These are phyloP conservation scores for Astragalus glycyphyllos DNA, from an alignment of 306 rosid species.

Conservation along the genomic window DNA sequence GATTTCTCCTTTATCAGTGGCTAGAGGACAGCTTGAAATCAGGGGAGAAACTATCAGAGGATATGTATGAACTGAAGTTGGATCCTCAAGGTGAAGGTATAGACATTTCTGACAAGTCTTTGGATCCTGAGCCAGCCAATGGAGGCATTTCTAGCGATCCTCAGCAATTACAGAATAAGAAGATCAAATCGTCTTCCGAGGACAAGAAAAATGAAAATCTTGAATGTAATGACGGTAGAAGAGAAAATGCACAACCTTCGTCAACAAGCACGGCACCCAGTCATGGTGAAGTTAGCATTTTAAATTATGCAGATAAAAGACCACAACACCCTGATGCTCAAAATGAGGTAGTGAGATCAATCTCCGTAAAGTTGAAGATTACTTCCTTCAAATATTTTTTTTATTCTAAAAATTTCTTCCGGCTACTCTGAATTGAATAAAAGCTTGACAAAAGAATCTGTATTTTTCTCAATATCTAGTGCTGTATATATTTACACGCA, in stretches of 20 bases:
- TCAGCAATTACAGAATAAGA: conserved; percentile 53
- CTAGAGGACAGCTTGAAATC: conserved; percentile 82
- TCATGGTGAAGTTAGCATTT: conserved; percentile 39
- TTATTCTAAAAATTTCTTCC: conserved; percentile 1
- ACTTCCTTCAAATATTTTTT: conserved; percentile 19
- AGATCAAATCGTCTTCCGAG: conserved; percentile 51
- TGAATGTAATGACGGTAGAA: conserved; percentile 40
- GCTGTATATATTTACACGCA: not conserved
- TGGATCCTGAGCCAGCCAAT: conserved; percentile 35
- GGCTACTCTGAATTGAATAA: conserved; percentile 26
- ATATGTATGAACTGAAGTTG: conserved; percentile 57
- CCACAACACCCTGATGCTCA: conserved; percentile 46
- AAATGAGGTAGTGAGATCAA: conserved; percentile 53
- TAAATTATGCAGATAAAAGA: conserved; percentile 38
- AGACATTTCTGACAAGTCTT: conserved; percentile 35
- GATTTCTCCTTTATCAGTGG: conserved; percentile 73
- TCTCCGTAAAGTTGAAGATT: no score
- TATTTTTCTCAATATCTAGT: conserved; percentile 16
- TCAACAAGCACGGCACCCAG: conserved; percentile 36
- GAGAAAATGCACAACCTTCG: conserved; percentile 36
- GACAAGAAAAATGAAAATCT: conserved; percentile 38
- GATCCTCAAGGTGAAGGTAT: conserved; percentile 46
- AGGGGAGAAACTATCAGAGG: conserved; percentile 75
- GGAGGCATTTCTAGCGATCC: conserved; percentile 43
- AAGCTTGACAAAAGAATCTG: not conserved